Evolutionary conservation across 2,329 filamentous ascomycete genomes (phyloP).

Genomic region (Fusarium falciforme): DNA sequence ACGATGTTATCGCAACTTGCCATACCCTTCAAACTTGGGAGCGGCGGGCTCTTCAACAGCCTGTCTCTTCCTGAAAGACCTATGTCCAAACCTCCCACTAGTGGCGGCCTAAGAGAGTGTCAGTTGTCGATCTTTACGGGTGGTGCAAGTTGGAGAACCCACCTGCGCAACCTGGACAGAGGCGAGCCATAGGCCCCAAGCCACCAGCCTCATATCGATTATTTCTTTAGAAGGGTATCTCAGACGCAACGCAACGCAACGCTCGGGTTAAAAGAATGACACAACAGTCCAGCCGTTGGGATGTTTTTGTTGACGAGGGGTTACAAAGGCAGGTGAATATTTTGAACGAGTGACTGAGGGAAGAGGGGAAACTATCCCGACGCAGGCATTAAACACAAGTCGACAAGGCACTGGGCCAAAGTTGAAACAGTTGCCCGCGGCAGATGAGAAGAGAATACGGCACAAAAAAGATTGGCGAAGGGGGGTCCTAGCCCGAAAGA

Average conservation of each 20-base stretch:
- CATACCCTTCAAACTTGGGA: slow-evolving; percentile 42
- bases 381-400: slow-evolving; percentile 1
- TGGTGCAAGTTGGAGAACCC: neutral
- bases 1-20: neutral
- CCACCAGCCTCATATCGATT: slow-evolving; percentile 26
- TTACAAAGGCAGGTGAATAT: neutral
- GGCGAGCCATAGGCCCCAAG: slow-evolving; percentile 27
- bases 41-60: slow-evolving; percentile 13
- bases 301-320: neutral
- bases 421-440: slow-evolving; percentile 37
- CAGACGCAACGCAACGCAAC: neutral
- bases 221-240: neutral
- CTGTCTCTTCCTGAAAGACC: slow-evolving; percentile 31
- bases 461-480: slow-evolving; percentile 13
- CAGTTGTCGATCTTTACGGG: neutral
- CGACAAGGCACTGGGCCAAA: slow-evolving; percentile 4
- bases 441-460: slow-evolving; percentile 29
- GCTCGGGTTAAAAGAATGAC: slow-evolving; percentile 13
- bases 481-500: slow-evolving; percentile 32
- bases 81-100: slow-evolving; percentile 23
- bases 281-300: slow-evolving; percentile 45
- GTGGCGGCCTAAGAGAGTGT: slow-evolving; percentile 29
- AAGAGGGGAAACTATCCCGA: slow-evolving; percentile 3
- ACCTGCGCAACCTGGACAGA: slow-evolving; percentile 36
- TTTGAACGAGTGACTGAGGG: slow-evolving; percentile 23